Evolutionary conservation across 352 stramenopile species (phyloP), one percentile per base, ranked within the genome.

Genomic region (Globisporangium perplexum): DNA sequence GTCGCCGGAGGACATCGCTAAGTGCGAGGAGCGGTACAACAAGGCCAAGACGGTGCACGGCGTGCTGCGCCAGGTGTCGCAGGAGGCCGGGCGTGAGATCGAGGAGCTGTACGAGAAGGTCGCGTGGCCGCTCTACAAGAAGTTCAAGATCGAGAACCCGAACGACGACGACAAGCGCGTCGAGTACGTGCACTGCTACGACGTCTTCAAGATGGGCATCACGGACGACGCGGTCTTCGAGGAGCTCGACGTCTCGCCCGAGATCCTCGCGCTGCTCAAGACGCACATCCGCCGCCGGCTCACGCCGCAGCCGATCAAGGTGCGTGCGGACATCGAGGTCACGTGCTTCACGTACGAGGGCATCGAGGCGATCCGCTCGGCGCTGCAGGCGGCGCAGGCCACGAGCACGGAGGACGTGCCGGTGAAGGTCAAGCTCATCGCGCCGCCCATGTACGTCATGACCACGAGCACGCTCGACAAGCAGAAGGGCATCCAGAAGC

Each of bases 1-100:
- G n/a, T 97, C 90, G 36, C 95, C 96, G 1, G 98, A 99, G 71
- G 98, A 99, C 71, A 97, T 99, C 43, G 86, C 86, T 46, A 98
- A 99, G 65, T 99, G 96, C 71, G 97, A 99, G 68, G 96, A 99
- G 67, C 90, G 94, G 43, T 98, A 98, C 75, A 99, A 99, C 84
- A 99, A 99, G 81, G 96, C 97, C 66, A 99, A 99, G 81, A 98
- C 96, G 2, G 97, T 99, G 30, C 98, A 99, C 72, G 97, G 93
- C 55, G 86, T 96, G 52, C 59, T 96, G 54, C 86, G 86, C 49
- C 86, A 96, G 60, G 82, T 94, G 39, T 83, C 86, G 11, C 82
- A 94, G 62, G 83, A 93, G 52, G 87, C 82, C 24, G 63, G 77
- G 18, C 48, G 83, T 36, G 71, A 83, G 50, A 85, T 96, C 51